phyloP scores from a whole-genome alignment of 805 yeast genomes.

The Teunomyces stri region DNA sequence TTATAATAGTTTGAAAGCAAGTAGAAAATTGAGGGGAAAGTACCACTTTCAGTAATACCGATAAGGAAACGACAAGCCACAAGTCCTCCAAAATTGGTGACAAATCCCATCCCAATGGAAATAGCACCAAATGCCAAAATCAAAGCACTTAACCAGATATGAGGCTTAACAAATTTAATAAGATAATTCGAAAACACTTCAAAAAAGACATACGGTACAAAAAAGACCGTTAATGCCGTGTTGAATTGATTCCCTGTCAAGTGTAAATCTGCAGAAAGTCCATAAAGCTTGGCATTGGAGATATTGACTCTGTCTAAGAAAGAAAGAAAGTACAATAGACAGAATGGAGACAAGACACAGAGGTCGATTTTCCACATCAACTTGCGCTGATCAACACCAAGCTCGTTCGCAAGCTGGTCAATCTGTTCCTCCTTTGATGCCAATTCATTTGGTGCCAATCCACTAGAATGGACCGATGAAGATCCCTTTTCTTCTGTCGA shows the following conservation, averaged over 20 bases:
- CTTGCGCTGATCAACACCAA: constrained; percentile 51
- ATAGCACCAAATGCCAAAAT: constrained; percentile 63
- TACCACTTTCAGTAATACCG: constrained; percentile 68
- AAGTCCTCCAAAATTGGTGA: constrained; percentile 54
- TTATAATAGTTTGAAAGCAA: constrained; percentile 65
- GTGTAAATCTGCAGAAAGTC: constrained; percentile 54
- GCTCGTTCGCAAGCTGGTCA: constrained; percentile 21
- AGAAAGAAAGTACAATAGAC: constrained; percentile 69
- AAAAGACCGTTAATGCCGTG: constrained; percentile 64
- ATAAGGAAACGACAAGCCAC: constrained; percentile 62
- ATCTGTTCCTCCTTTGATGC: constrained; percentile 11
- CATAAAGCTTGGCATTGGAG: constrained; percentile 76
- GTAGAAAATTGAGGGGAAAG: constrained; percentile 75
- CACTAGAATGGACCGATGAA: neutral
- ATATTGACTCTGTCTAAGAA: constrained; percentile 82
- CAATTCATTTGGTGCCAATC: neutral
- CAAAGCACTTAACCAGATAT: constrained; percentile 58
- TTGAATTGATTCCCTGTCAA: constrained; percentile 61
- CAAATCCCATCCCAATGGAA: constrained; percentile 66
- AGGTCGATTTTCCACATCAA: constrained; percentile 65
- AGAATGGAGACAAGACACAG: constrained; percentile 74
- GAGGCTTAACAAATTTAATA: constrained; percentile 60
- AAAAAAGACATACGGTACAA: constrained; percentile 65
- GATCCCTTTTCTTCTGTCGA: neutral
- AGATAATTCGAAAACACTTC: constrained; percentile 65